These are phyloP conservation scores for Russula compacta DNA, from an alignment of 768 basidiomycete genomes.

Conservation along the genomic window DNA sequence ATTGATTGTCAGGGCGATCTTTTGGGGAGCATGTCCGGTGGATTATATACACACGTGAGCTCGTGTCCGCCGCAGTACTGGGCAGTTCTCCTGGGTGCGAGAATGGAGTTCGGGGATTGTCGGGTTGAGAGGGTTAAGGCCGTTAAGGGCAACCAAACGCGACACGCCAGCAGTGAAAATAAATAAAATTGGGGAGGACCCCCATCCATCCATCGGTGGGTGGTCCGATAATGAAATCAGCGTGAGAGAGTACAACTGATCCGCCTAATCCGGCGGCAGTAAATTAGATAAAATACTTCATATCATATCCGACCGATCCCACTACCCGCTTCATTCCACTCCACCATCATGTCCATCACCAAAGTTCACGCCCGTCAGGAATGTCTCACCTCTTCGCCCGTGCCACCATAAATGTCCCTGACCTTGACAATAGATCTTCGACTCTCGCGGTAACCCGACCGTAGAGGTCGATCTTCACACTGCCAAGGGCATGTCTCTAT, in stretches of 20 bases:
- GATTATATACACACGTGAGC: neutral
- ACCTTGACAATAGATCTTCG: constrained; percentile 70
- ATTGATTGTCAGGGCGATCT: neutral
- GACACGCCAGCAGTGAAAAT: neutral
- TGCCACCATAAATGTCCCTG: neutral
- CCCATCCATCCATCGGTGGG: neutral
- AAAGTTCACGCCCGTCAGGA: constrained; percentile 93
- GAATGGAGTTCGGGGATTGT: neutral
- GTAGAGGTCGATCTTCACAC: constrained; percentile 91
- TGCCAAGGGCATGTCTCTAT: constrained; percentile 53
- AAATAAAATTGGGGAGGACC: neutral
- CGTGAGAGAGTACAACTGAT: constrained; percentile 28
- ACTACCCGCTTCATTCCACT: constrained; percentile 8
- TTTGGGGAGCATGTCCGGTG: neutral
- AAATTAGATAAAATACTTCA: constrained; percentile 6
- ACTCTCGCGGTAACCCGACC: constrained; percentile 97
- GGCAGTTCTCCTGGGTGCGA: neutral
- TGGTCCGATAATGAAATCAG: constrained; percentile 20
- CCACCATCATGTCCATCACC: constrained; percentile 74
- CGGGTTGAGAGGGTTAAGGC: neutral
- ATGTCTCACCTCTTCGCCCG: constrained; percentile 18
- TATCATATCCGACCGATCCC: neutral
- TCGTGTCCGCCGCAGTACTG: neutral
- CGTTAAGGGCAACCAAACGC: neutral
- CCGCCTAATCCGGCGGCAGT: constrained; percentile 17